phyloP scores from a whole-genome alignment of 164 flowering plant species.

The Dillenia suffruticosa region DNA sequence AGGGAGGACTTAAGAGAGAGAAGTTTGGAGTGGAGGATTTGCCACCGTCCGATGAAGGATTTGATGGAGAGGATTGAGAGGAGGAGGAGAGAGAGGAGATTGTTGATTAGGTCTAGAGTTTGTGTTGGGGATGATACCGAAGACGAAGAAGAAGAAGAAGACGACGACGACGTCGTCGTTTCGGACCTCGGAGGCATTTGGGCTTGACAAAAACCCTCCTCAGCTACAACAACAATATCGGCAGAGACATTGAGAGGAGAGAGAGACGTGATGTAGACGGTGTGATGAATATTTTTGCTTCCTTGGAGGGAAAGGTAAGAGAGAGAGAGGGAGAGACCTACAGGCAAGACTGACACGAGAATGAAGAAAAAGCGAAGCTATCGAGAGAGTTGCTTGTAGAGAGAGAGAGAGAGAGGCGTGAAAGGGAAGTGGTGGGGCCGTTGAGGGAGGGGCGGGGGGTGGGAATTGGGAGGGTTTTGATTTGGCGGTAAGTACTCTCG shows the following conservation, averaged over 20 bases:
- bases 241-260: neutral
- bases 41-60: constrained; percentile 53
- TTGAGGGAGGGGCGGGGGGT: too few species aligned
- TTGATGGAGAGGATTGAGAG: constrained; percentile 34
- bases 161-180: constrained; percentile 1
- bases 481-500: too few species aligned
- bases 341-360: neutral
- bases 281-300: constrained; percentile 6
- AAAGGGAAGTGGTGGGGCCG: too few species aligned
- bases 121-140: constrained; percentile 18
- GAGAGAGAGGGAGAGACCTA: neutral
- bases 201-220: neutral
- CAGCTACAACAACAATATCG: too few species aligned
- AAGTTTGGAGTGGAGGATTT: constrained; percentile 40
- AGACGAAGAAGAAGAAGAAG: constrained; percentile 8
- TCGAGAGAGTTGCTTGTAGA: neutral
- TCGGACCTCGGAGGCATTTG: constrained; percentile 22
- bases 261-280: constrained; percentile 9
- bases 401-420: neutral
- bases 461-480: too few species aligned
- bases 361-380: constrained; percentile 4
- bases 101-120: constrained; percentile 18
- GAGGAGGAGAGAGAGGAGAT: constrained; percentile 32
- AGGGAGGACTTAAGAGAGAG: constrained; percentile 29
- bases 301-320: neutral